These are phyloP conservation scores for Echites panduratus DNA, from an alignment of 257 asterid genomes.

Conservation along the genomic window DNA sequence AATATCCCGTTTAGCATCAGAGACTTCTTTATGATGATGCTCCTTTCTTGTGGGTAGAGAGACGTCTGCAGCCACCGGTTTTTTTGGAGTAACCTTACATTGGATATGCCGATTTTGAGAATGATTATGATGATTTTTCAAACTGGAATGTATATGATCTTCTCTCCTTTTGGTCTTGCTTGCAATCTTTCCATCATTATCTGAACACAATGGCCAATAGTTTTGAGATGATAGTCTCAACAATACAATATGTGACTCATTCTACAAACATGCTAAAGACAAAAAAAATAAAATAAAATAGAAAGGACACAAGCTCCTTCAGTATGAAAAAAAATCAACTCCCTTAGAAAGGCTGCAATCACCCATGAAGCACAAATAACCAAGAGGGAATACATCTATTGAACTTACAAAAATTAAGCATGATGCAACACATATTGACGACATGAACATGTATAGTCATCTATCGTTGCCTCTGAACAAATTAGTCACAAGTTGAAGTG, in stretches of 20 bases:
- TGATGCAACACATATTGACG: not conserved
- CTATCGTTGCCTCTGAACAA: not conserved
- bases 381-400: no score
- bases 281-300: no score
- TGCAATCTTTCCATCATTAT: conserved; percentile 54
- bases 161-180: conserved; percentile 36
- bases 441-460: not conserved
- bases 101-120: conserved; percentile 41
- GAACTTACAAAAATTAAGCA: no score
- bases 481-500: not conserved
- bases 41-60: conserved; percentile 24
- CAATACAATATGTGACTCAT: no score
- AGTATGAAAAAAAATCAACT: no score
- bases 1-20: conserved; percentile 19
- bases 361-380: no score
- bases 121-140: conserved; percentile 28
- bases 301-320: no score
- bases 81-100: conserved; percentile 41
- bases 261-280: no score
- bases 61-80: conserved; percentile 32
- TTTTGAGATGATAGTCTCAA: not conserved
- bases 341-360: no score
- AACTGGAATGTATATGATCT: conserved; percentile 35
- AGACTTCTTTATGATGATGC: conserved; percentile 23
- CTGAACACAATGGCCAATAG: conserved; percentile 30